Base-by-base conservation (phyloP, 352 stramenopile species). In the Thraustochytrium sp. region DNA sequence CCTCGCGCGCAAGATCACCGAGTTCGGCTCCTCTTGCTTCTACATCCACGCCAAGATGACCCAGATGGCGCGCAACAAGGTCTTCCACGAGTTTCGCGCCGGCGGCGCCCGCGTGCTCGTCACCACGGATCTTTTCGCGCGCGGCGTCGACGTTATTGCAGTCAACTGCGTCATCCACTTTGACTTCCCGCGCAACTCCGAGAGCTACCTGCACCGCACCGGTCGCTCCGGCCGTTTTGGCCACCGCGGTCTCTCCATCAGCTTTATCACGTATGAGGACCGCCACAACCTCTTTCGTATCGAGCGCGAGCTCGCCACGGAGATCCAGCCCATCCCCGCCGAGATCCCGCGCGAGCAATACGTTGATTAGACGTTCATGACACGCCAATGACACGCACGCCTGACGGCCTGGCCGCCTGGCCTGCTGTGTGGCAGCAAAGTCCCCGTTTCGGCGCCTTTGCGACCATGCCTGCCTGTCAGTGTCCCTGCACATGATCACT, bases 151-250 rank as follows among this genome's bases (percentile, higher is more conserved):
- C 87, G 99, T 99, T 87, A 95, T 99, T 89, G 98, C 94, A 65
- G 97, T 99, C 29, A 99, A 99, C 87, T 96, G 99, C n/a, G 97
- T 99, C 46, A 99, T 99, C 89, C 99, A 99, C 90, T 99, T 99
- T 87, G 97, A 99, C 89, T 99, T 99, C 87, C 97, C 97, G 16
- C 98, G 99, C 89, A 99, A 98, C 89, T 97, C 93, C 36, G 97
- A 99, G 89, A 99, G 96, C 29, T 99, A 99, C 82, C 89, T 99
- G 56, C 97, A 99, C 87, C 94, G 97, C 61, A 99, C 99, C 84
- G 97, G 97, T 85, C 91, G 97, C 63, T 98, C 96, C 13, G 97
- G 97, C 65, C 93, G 97, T 40, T 99, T 98, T 85, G 97, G 97
- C 21, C 97, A 99, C 88, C 90, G 99, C 56, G 97, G 97, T 86